A percentile compares a stretch with the other conserved stretches of the same genome.
Evolutionary conservation across 345 rosid genomes (phyloP).

Genomic region (Salix dunnii): DNA sequence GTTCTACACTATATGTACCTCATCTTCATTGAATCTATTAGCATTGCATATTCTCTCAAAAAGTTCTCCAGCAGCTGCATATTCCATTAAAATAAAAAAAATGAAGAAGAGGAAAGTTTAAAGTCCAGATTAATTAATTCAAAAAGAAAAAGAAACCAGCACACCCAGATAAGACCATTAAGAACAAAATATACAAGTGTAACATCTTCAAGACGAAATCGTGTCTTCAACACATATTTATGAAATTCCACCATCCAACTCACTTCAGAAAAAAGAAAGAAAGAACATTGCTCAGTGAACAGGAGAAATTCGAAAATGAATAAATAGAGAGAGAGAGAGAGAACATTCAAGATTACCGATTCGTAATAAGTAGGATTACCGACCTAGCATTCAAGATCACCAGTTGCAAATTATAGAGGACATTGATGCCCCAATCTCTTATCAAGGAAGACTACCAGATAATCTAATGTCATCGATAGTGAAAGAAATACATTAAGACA

Average conservation of each 20-base stretch:
- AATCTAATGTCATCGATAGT: too few species aligned
- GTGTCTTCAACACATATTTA: neutral
- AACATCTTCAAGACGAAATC: neutral
- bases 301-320: neutral
- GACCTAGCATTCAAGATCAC: too few species aligned
- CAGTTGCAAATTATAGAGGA: too few species aligned
- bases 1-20: neutral
- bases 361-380: too few species aligned
- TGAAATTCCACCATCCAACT: neutral
- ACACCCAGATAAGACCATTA: too few species aligned
- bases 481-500: too few species aligned
- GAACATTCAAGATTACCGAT: too few species aligned
- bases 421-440: too few species aligned
- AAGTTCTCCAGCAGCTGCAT: slow-evolving; percentile 24
- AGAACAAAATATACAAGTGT: neutral
- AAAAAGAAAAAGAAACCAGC: too few species aligned
- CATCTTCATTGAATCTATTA: slow-evolving; percentile 24
- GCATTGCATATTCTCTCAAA: slow-evolving; percentile 28
- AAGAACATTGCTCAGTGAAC: neutral
- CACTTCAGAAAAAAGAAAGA: neutral
- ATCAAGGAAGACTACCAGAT: too few species aligned
- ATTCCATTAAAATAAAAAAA: slow-evolving; percentile 11
- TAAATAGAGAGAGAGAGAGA: neutral
- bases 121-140: neutral
- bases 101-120: neutral